These are phyloP conservation scores for Pythium brassicae DNA, from an alignment of 352 stramenopile genomes.

Conservation along the genomic window DNA sequence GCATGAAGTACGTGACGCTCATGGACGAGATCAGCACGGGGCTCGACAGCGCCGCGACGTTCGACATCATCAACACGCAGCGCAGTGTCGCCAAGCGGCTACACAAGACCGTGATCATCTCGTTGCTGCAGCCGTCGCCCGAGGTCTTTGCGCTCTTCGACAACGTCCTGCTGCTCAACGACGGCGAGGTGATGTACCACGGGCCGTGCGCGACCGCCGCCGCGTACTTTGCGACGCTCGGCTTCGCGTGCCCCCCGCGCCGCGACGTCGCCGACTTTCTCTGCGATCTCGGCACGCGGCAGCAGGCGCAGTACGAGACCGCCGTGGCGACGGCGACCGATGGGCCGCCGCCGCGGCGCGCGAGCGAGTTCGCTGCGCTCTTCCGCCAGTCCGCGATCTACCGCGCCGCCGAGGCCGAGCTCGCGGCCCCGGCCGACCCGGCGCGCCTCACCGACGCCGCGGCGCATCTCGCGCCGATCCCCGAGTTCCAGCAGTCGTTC, in stretches of 20 bases:
- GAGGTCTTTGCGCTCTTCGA: conserved; percentile 93
- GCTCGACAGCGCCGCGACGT: conserved; percentile 49
- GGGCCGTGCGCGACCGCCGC: conserved; percentile 44
- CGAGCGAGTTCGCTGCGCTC: conserved; percentile 40
- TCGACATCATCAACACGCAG: conserved; percentile 48
- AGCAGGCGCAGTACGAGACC: conserved; percentile 34
- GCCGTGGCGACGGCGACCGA: neutral
- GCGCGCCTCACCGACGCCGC: conserved; percentile 79
- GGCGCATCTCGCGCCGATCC: conserved; percentile 31
- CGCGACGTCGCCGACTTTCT: conserved; percentile 92
- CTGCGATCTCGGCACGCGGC: conserved; percentile 47
- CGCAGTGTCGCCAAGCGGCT: conserved; percentile 37
- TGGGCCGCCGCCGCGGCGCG: conserved; percentile 15
- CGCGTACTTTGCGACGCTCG: conserved; percentile 76
- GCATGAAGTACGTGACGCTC: conserved; percentile 64
- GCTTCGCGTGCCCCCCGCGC: conserved; percentile 42
- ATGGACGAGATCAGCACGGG: conserved; percentile 81
- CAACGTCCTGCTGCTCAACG: conserved; percentile 89
- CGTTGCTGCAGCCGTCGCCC: conserved; percentile 87
- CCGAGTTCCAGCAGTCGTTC: conserved; percentile 41
- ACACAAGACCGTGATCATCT: conserved; percentile 62
- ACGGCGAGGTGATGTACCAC: conserved; percentile 89
- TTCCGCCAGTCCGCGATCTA: conserved; percentile 38
- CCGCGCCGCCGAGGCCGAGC: conserved; percentile 54
- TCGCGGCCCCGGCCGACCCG: conserved; percentile 89